Evolutionary conservation across 2,329 filamentous ascomycete genomes (phyloP).

Genomic region (Hymenoscyphus fraxineus): DNA sequence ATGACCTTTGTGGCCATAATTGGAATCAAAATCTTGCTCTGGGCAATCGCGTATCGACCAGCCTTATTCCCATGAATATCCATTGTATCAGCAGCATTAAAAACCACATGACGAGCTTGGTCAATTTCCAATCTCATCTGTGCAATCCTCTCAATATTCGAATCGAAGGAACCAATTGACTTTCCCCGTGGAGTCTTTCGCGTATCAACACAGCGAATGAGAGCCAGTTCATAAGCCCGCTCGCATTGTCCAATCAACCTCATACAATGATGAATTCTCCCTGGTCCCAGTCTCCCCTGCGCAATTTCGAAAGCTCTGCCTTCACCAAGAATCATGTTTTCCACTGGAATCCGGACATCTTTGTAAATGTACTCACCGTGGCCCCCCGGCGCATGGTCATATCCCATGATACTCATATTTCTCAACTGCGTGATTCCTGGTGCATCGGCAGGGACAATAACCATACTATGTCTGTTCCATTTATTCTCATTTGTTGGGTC

Average conservation of each 20-base stretch:
- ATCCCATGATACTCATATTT: constrained; percentile 41
- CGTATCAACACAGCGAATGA: constrained; percentile 38
- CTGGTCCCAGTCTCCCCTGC: constrained; percentile 40
- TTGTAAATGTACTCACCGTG: constrained; percentile 42
- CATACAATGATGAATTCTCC: constrained; percentile 43
- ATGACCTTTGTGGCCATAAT: constrained; percentile 39
- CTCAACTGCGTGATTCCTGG: constrained; percentile 39
- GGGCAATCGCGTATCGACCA: constrained; percentile 40
- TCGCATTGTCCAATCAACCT: constrained; percentile 42
- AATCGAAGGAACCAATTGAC: constrained; percentile 40
- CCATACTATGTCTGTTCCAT: constrained; percentile 40
- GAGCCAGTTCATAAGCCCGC: constrained; percentile 40
- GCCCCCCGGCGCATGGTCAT: constrained; percentile 41
- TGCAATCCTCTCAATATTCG: constrained; percentile 41
- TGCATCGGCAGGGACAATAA: constrained; percentile 39
- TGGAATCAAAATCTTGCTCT: constrained; percentile 42
- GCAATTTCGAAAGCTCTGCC: constrained; percentile 42
- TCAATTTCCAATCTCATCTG: constrained; percentile 42
- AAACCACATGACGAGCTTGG: constrained; percentile 38
- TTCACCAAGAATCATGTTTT: constrained; percentile 41
- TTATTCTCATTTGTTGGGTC: constrained; percentile 39
- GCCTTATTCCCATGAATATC: constrained; percentile 41
- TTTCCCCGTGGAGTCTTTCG: constrained; percentile 39
- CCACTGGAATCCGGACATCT: constrained; percentile 39
- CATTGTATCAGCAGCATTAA: constrained; percentile 42